phyloP scores from a whole-genome alignment of 2,329 filamentous ascomycete species.

The Aspergillus fijiensis region DNA sequence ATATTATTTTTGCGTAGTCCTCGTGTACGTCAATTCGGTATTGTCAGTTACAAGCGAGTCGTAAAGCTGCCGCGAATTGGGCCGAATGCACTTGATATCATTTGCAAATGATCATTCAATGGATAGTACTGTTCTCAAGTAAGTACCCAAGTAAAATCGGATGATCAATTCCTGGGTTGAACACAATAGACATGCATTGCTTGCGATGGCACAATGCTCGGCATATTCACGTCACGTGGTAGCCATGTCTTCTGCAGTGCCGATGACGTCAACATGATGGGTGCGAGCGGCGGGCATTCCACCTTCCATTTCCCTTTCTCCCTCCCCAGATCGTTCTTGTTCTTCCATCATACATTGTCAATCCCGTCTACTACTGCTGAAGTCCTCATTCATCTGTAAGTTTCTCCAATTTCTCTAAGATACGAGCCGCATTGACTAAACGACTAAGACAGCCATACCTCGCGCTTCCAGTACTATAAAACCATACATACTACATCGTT shows the following conservation, averaged over 20 bases:
- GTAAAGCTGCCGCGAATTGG: too few species aligned
- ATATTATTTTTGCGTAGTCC: background rate
- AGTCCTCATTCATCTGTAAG: background rate
- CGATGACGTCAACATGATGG: slow-evolving; percentile 31
- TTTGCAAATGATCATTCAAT: background rate
- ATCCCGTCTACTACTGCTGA: background rate
- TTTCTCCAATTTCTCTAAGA: background rate
- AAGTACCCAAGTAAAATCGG: too few species aligned
- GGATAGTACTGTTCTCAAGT: too few species aligned
- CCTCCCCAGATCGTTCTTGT: background rate
- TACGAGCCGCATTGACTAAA: background rate
- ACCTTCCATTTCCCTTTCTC: background rate
- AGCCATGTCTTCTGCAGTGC: background rate
- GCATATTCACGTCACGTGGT: background rate
- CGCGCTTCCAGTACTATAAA: background rate
- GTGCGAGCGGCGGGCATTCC: background rate
- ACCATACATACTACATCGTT: background rate
- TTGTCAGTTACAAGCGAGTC: too few species aligned
- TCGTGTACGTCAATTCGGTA: too few species aligned
- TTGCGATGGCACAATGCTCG: background rate
- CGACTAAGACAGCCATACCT: background rate
- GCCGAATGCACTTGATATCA: too few species aligned
- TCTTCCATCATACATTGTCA: background rate
- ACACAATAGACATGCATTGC: background rate
- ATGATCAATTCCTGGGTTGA: too few species aligned